A percentile compares a stretch with the other conserved stretches of the same genome.
These are phyloP conservation scores for Neospermospora avenae DNA, from an alignment of 2,329 filamentous ascomycete genomes.

Conservation along the genomic window DNA sequence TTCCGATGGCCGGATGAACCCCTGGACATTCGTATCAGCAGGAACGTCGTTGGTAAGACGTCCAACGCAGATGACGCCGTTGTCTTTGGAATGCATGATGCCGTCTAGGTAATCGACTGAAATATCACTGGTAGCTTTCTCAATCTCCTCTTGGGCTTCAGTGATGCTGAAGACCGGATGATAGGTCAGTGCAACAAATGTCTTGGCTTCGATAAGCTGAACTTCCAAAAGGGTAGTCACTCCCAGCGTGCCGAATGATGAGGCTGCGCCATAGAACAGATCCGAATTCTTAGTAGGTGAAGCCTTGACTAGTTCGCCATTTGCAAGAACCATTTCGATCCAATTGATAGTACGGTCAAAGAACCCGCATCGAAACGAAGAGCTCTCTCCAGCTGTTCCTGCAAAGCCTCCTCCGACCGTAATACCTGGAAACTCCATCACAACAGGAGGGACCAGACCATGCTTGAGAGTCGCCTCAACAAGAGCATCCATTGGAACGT, in stretches of 20 bases:
- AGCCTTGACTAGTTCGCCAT: constrained; percentile 51
- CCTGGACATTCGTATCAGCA: constrained; percentile 33
- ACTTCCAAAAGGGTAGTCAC: constrained; percentile 58
- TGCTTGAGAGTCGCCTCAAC: constrained; percentile 52
- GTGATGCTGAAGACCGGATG: constrained; percentile 41
- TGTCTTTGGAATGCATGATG: constrained; percentile 45
- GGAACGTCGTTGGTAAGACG: constrained; percentile 40
- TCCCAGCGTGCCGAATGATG: constrained; percentile 57
- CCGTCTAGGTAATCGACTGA: constrained; percentile 57
- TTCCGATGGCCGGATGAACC: constrained; percentile 51
- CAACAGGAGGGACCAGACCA: constrained; percentile 57
- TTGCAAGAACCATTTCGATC: constrained; percentile 60
- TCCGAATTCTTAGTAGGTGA: constrained; percentile 47
- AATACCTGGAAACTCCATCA: constrained; percentile 70
- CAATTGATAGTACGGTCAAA: constrained; percentile 61
- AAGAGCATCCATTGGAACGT: constrained; percentile 64
- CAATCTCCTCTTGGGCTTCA: constrained; percentile 42
- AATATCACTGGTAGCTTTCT: constrained; percentile 29
- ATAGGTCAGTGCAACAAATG: constrained; percentile 54
- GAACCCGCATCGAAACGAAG: constrained; percentile 60
- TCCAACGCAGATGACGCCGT: constrained; percentile 52
- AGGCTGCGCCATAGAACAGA: constrained; percentile 56
- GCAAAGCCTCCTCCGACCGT: constrained; percentile 65
- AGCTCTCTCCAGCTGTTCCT: constrained; percentile 64
- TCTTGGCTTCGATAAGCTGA: constrained; percentile 49